Conservation (phyloP, 768 basidiomycete species). For the Hortiboletus campestris region DNA sequence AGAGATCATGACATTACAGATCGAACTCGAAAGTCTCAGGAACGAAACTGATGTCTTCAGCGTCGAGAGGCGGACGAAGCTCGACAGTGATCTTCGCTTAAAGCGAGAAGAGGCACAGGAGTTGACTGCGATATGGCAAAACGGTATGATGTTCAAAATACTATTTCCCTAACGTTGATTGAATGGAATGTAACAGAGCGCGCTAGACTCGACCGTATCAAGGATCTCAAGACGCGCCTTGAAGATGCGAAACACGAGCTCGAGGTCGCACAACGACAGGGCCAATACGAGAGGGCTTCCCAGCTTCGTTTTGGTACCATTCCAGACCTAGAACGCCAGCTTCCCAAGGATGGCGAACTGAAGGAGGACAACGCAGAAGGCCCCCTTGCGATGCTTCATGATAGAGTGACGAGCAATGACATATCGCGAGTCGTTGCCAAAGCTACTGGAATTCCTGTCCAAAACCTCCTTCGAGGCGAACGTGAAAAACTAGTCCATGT, state of each 20-base stretch:
- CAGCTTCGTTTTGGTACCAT: constrained; percentile 83
- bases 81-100: constrained; percentile 58
- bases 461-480: constrained; percentile 86
- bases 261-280: constrained; percentile 85
- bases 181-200: constrained; percentile 47
- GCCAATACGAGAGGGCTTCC: constrained; percentile 82
- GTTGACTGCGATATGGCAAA: constrained; percentile 69
- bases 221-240: constrained; percentile 68
- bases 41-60: constrained; percentile 86
- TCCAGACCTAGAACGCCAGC: constrained; percentile 70
- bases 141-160: constrained; percentile 40
- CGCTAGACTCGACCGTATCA: constrained; percentile 62
- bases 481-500: constrained; percentile 87
- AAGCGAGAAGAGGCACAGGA: constrained; percentile 64
- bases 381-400: constrained; percentile 70
- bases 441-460: constrained; percentile 87
- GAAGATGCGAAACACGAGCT: constrained; percentile 84
- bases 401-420: constrained; percentile 85
- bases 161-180: background rate
- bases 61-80: constrained; percentile 64
- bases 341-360: constrained; percentile 52
- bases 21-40: constrained; percentile 86
- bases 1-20: constrained; percentile 83
- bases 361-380: constrained; percentile 42
- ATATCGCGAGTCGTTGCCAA: constrained; percentile 87